Evolutionary conservation across 495 filamentous ascomycete genomes (phyloP).

Genomic region (Penicillium manginii): DNA sequence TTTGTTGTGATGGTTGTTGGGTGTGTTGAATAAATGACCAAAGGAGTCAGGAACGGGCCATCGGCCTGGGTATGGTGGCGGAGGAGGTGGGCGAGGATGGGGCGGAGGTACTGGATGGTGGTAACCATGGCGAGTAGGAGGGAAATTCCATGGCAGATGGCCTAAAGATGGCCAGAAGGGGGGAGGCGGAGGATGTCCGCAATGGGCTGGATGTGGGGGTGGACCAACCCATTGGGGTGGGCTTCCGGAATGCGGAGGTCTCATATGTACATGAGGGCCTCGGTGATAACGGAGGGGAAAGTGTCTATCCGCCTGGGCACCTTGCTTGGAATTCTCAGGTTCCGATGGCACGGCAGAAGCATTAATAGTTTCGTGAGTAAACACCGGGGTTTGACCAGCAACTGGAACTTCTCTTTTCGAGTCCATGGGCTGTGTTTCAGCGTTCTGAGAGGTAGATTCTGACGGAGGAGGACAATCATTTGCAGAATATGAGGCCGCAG

Average conservation of each 20-base stretch:
- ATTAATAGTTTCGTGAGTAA: background rate
- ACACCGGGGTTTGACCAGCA: background rate
- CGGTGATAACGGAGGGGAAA: background rate
- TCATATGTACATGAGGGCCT: background rate
- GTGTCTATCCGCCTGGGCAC: background rate
- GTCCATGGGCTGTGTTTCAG: background rate
- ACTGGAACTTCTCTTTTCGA: background rate
- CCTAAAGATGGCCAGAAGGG: background rate
- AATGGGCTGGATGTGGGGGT: slow-evolving; percentile 4
- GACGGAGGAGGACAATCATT: background rate
- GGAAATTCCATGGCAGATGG: background rate
- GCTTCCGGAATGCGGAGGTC: background rate
- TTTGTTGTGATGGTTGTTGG: background rate
- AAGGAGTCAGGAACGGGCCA: slow-evolving; percentile 5
- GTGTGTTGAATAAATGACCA: background rate
- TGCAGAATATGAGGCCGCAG: background rate
- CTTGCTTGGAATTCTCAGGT: background rate
- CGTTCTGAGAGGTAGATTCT: background rate
- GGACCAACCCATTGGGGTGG: background rate
- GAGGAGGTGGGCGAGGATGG: slow-evolving; percentile 15
- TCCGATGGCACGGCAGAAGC: background rate
- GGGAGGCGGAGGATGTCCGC: background rate
- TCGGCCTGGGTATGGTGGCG: slow-evolving; percentile 3
- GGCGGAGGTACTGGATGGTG: slow-evolving; percentile 10
- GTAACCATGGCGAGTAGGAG: background rate